Conservation (phyloP, 495 filamentous ascomycete genomes). For the Chaetomium fimeti region DNA sequence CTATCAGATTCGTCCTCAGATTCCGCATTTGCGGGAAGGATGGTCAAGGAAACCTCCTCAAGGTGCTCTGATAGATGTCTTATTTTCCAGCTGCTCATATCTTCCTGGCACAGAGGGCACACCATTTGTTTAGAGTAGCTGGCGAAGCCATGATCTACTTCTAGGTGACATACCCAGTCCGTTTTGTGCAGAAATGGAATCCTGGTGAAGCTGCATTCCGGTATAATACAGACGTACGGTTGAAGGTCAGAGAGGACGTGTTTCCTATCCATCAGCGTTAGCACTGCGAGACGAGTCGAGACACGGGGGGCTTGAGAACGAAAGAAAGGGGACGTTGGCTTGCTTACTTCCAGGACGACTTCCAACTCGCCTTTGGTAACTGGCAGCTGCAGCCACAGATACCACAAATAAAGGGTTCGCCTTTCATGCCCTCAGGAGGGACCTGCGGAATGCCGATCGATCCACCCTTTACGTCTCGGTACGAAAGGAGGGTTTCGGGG, state of each 20-base stretch:
- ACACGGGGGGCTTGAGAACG: too few species aligned
- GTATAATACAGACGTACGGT: neutral
- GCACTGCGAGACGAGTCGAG: neutral
- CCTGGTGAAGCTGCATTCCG: neutral
- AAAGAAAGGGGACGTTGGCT: neutral
- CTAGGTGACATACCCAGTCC: neutral
- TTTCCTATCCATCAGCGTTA: neutral
- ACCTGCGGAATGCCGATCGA: constrained; percentile 5
- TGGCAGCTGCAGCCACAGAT: neutral
- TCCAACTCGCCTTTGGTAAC: neutral
- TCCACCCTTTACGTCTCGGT: constrained; percentile 3
- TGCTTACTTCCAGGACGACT: constrained; percentile 10
- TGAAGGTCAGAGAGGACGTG: constrained; percentile 1
- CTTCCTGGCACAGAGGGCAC: neutral
- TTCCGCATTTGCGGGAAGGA: constrained; percentile 5
- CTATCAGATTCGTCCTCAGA: neutral
- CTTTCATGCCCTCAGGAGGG: neutral
- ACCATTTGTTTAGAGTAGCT: neutral
- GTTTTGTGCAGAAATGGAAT: neutral
- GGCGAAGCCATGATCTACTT: neutral
- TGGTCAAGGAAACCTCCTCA: constrained; percentile 5
- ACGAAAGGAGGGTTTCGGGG: constrained; percentile 4
- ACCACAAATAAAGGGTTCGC: neutral
- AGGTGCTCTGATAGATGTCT: neutral
- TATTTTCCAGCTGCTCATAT: neutral